These are phyloP conservation scores for Hericium coralloides DNA, from an alignment of 768 basidiomycete species.

Conservation along the genomic window DNA sequence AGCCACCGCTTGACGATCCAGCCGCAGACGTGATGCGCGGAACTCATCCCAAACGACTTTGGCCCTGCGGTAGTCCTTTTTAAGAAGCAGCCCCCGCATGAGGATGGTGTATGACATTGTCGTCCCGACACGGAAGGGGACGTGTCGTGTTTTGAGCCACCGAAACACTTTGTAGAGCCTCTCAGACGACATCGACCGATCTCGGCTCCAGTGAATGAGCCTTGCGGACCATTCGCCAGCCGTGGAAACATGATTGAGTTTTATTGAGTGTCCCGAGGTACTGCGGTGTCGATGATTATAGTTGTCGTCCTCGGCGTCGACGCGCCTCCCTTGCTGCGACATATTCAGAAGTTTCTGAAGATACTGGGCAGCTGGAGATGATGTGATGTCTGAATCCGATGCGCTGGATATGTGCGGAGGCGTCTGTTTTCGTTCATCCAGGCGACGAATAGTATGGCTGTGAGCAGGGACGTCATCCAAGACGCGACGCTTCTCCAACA, in stretches of 20 bases:
- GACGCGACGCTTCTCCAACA: constrained; percentile 36
- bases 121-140: constrained; percentile 27
- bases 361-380: too few relatives aligned
- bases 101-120: constrained; percentile 44
- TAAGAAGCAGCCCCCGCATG: constrained; percentile 42
- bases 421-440: constrained; percentile 11
- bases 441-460: constrained; percentile 28
- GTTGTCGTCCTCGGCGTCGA: too few relatives aligned
- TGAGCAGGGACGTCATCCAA: constrained; percentile 34
- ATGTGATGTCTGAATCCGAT: too few relatives aligned
- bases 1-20: constrained; percentile 42
- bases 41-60: constrained; percentile 18
- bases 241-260: neutral
- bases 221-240: neutral
- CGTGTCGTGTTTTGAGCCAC: too few relatives aligned
- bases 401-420: neutral
- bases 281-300: too few relatives aligned
- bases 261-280: too few relatives aligned
- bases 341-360: too few relatives aligned
- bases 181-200: constrained; percentile 6
- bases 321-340: too few relatives aligned
- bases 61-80: constrained; percentile 32
- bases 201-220: neutral
- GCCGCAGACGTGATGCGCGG: constrained; percentile 9
- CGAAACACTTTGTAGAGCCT: constrained; percentile 2